Evolutionary conservation across 805 yeast genomes (phyloP), one percentile per base, ranked within the genome.

Genomic region (Kodamaea kaohsiungensis): DNA sequence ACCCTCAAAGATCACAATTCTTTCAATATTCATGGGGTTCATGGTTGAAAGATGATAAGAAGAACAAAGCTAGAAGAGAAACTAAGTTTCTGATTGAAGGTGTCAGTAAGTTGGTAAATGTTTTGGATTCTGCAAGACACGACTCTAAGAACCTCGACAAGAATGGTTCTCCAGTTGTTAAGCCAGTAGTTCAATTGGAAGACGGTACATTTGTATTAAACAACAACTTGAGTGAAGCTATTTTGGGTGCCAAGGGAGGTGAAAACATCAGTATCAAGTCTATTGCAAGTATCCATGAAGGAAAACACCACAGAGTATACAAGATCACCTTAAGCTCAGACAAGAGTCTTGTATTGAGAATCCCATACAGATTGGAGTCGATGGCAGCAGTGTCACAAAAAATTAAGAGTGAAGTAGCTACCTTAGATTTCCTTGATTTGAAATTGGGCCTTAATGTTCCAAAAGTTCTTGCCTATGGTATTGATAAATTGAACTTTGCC

Each of bases 21-120:
- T 93, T 90, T 77, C 84, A 88, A 62, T 93, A 91, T 67, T 78
- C 95, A 2, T 93, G 98, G 96, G 99, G 99, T 48, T 82, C 96
- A 6, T 93, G 98, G 98, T 74, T 92, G 63, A 83, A 79, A 58
- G 83, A 93, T 65, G 97, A 95, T 67, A 80, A 78, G 53, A 71
- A 70, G 33, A 92, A 95, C 67, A 88, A 89, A 64, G 83, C 79
- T 13, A 84, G 83, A 61, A 84, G 99, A 71, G 82, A 81, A 53
- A 93, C 98, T 17, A 80, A 78, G 58, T 93, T 93, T 70, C 87
- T 95, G 2, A 78, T 95, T 50, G 86, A 85, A 65, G 98, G 97
- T 3, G 73, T 89, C 50, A 80, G 83, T 53, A 73, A 73, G 22
- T 71, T 85, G n/a, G 53, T 86, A 37, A 71, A 78, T 47, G 76